Evolutionary conservation across 371 early-diverging fungal species (phyloP).

Genomic region (Mortierella sp.): DNA sequence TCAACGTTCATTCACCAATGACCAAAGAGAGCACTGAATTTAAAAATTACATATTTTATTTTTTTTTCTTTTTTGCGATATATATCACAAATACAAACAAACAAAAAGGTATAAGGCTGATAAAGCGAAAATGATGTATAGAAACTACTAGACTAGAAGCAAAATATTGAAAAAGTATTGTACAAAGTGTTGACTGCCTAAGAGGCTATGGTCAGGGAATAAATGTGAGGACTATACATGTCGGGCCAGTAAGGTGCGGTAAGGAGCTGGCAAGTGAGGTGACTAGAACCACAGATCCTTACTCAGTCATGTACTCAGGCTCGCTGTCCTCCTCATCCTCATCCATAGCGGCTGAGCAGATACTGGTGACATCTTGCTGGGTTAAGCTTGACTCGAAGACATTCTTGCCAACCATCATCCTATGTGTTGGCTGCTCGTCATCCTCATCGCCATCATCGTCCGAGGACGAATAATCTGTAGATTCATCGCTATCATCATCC

Average conservation of each 20-base stretch:
- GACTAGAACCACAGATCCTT: slow-evolving; percentile 18
- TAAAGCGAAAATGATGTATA: neutral
- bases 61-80: neutral
- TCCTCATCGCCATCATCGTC: slow-evolving; percentile 29
- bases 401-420: slow-evolving; percentile 31
- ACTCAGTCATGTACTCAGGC: slow-evolving; percentile 48
- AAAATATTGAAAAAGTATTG: neutral
- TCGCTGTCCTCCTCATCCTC: slow-evolving; percentile 27
- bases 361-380: slow-evolving; percentile 26
- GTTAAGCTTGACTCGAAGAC: slow-evolving; percentile 31
- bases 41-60: neutral
- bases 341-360: slow-evolving; percentile 31
- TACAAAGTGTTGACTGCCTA: too few relatives aligned
- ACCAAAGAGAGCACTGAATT: neutral
- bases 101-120: neutral
- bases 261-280: too few relatives aligned
- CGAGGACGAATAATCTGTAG: slow-evolving; percentile 37
- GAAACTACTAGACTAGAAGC: neutral
- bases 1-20: too few relatives aligned
- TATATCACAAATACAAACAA: neutral
- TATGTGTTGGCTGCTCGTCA: slow-evolving; percentile 14
- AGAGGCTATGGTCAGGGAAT: too few relatives aligned
- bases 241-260: too few relatives aligned
- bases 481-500: slow-evolving; percentile 40
- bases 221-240: too few relatives aligned